A percentile compares a stretch with the other conserved stretches of the same genome.
Conservation (phyloP, 805 yeast species). For the Priceomyces medius region DNA sequence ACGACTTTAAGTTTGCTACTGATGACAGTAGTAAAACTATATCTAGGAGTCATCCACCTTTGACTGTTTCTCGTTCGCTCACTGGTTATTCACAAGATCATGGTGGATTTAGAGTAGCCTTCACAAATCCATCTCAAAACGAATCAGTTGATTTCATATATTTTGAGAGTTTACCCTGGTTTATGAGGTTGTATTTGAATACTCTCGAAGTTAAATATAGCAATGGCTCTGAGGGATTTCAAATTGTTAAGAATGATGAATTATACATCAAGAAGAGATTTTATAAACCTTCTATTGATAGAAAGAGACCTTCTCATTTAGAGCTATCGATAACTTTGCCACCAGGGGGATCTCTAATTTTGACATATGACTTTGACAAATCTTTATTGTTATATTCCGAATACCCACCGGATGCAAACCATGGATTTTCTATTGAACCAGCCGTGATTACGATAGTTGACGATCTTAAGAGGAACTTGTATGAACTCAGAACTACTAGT, state of each 20-base stretch:
- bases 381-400: conserved; percentile 80
- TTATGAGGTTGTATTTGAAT: conserved; percentile 76
- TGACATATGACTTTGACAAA: conserved; percentile 83
- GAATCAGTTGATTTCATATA: conserved; percentile 54
- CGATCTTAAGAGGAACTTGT: conserved; percentile 22
- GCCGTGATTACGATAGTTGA: conserved; percentile 67
- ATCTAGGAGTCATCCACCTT: conserved; percentile 58
- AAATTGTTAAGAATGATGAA: conserved; percentile 17
- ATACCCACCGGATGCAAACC: conserved; percentile 99
- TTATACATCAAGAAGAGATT: conserved; percentile 48
- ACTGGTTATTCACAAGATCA: conserved; percentile 90
- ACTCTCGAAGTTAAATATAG: conserved; percentile 48
- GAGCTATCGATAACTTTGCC: conserved; percentile 71
- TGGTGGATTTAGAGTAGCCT: conserved; percentile 82
- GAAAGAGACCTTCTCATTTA: conserved; percentile 77
- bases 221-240: conserved; percentile 17
- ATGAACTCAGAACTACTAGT: conserved; percentile 79
- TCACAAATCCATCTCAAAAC: conserved; percentile 60
- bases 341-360: conserved; percentile 53
- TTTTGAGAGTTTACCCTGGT: conserved; percentile 91
- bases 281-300: conserved; percentile 77
- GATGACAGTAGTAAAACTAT: conserved; percentile 44
- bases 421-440: conserved; percentile 93
- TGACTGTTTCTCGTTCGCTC: conserved; percentile 76
- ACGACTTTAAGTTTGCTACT: conserved; percentile 44